Conservation (phyloP, 164 flowering plant genomes). For the Magnolia officinalis region DNA sequence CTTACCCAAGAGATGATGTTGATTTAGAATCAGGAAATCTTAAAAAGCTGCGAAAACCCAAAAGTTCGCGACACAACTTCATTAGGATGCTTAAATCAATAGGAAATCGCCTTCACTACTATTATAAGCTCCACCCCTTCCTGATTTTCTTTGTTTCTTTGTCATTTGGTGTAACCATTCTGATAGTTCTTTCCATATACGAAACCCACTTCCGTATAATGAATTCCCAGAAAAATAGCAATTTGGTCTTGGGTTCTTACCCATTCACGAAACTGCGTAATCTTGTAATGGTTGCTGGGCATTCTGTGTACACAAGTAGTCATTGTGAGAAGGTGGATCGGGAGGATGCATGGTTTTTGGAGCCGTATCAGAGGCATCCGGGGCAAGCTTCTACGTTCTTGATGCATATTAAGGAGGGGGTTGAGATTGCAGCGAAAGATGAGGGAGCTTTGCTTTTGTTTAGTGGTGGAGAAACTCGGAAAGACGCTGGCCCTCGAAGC, state of each 20-base stretch:
- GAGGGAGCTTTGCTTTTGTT: conserved; percentile 75
- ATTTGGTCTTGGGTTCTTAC: conserved; percentile 26
- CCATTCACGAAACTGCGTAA: conserved; percentile 61
- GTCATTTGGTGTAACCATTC: conserved; percentile 51
- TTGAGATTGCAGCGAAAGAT: conserved; percentile 69
- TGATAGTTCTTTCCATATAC: conserved; percentile 51
- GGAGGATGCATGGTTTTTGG: conserved; percentile 92
- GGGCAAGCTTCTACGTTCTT: conserved; percentile 91
- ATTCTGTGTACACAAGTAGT: conserved; percentile 88
- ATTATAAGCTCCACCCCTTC: conserved; percentile 62
- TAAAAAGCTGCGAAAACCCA: conserved; percentile 48
- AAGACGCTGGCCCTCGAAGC: conserved; percentile 94
- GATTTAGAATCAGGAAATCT: conserved; percentile 74
- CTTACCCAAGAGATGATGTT: conserved; percentile 67
- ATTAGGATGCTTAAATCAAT: conserved; percentile 56
- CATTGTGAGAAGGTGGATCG: conserved; percentile 72
- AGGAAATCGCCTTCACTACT: conserved; percentile 45
- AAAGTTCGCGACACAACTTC: conserved; percentile 24
- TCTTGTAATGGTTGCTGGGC: conserved; percentile 99
- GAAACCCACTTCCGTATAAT: conserved; percentile 35
- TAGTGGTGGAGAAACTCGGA: conserved; percentile 98
- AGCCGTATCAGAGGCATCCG: conserved; percentile 84
- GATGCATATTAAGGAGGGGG: conserved; percentile 64
- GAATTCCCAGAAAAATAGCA: conserved; percentile 24
- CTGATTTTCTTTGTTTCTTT: conserved; percentile 47